These are phyloP conservation scores for Scopulariopsis brevicaulis DNA, from an alignment of 2,329 filamentous ascomycete species.

Conservation along the genomic window DNA sequence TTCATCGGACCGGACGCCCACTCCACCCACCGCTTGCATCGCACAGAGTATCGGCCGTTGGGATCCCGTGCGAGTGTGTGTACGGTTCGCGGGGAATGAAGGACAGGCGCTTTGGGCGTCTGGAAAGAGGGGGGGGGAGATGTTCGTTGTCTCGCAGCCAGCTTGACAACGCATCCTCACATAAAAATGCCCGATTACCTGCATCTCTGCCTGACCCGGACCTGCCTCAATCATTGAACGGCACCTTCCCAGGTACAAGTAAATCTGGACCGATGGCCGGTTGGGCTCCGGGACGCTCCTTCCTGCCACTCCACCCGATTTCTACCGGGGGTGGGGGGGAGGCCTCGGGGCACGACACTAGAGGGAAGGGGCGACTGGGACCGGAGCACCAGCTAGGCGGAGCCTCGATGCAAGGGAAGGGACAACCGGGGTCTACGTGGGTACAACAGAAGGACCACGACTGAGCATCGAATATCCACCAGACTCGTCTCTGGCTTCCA, in stretches of 20 bases:
- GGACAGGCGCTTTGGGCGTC: background rate
- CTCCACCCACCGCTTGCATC: background rate
- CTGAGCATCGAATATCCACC: background rate
- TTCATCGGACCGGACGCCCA: background rate
- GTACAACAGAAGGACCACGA: background rate
- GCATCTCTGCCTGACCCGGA: slow-evolving; percentile 6
- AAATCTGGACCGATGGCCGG: background rate
- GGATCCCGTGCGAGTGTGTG: background rate
- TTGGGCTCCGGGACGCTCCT: background rate
- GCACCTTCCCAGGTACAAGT: background rate
- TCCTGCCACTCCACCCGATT: background rate
- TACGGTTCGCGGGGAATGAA: background rate
- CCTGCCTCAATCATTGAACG: background rate
- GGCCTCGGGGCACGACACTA: background rate
- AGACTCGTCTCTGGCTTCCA: background rate
- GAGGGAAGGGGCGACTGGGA: background rate
- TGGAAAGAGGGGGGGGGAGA: background rate
- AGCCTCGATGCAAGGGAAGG: background rate
- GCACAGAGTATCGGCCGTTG: background rate
- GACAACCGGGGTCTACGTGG: background rate
- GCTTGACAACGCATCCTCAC: slow-evolving; percentile 6
- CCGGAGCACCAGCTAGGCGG: background rate
- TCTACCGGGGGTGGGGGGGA: no score
- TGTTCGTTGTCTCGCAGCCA: background rate
- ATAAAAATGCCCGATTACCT: slow-evolving; percentile 7